Evolutionary conservation across 352 stramenopile genomes (phyloP).

Genomic region (Pythium periplocum): DNA sequence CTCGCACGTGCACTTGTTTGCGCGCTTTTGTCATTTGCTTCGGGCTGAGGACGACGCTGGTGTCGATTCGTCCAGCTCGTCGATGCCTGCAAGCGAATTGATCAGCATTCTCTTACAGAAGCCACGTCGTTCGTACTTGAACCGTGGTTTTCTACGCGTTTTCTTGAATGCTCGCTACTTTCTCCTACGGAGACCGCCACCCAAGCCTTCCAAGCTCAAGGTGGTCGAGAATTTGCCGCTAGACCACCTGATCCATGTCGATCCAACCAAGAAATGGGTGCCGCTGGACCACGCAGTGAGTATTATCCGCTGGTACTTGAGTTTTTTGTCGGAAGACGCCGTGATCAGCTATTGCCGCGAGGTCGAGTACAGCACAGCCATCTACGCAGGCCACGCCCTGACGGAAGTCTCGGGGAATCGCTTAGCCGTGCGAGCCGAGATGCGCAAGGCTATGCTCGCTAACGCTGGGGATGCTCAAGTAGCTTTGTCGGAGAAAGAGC

Average conservation of each 20-base stretch:
- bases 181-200: constrained; percentile 26
- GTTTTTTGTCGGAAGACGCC: constrained; percentile 46
- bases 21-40: constrained; percentile 44
- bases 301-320: constrained; percentile 60
- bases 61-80: not conserved
- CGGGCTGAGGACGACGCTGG: constrained; percentile 14
- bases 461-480: constrained; percentile 10
- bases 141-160: constrained; percentile 59
- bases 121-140: constrained; percentile 31
- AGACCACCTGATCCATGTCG: constrained; percentile 44
- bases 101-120: not conserved
- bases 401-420: constrained; percentile 56
- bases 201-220: constrained; percentile 2
- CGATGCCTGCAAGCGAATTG: no score
- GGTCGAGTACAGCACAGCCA: constrained; percentile 63
- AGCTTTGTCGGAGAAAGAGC: constrained; percentile 9
- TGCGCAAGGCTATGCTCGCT: constrained; percentile 58
- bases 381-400: constrained; percentile 42
- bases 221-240: not conserved
- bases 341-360: constrained; percentile 60
- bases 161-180: constrained; percentile 55
- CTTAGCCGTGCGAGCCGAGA: constrained; percentile 61
- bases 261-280: constrained; percentile 51
- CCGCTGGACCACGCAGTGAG: constrained; percentile 54
- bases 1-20: constrained; percentile 62